These are phyloP conservation scores for Protomyces arabidopsidicola DNA, from an alignment of 1,139 yeast species.

Conservation along the genomic window DNA sequence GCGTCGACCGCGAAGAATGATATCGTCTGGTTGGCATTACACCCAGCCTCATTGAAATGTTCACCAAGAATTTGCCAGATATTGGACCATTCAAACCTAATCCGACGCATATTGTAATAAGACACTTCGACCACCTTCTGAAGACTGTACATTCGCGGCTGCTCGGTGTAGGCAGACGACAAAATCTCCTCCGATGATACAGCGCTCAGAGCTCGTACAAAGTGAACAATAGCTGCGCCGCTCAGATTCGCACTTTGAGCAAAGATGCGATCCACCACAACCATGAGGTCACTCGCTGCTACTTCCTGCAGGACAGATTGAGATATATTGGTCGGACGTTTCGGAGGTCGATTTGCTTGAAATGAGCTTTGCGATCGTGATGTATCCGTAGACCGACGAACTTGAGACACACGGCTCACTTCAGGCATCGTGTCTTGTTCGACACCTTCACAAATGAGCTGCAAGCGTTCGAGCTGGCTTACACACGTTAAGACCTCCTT, in stretches of 20 bases:
- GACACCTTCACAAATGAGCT: conserved; percentile 81
- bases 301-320: conserved; percentile 58
- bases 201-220: conserved; percentile 78
- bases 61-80: conserved; percentile 92
- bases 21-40: conserved; percentile 68
- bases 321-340: conserved; percentile 38
- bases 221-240: conserved; percentile 79
- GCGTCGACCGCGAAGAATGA: conserved; percentile 92
- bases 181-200: conserved; percentile 90
- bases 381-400: conserved; percentile 13
- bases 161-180: conserved; percentile 71
- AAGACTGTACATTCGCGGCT: conserved; percentile 86
- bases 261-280: conserved; percentile 80
- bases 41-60: conserved; percentile 78
- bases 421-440: conserved; percentile 84
- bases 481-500: conserved; percentile 71
- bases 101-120: conserved; percentile 94
- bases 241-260: conserved; percentile 73
- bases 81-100: conserved; percentile 94
- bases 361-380: conserved; percentile 13
- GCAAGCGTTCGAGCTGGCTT: conserved; percentile 87
- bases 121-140: conserved; percentile 97
- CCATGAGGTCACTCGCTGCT: conserved; percentile 70
- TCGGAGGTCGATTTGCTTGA: conserved; percentile 6
- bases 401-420: conserved; percentile 50